Percentiles rank a stretch among this genome's conserved stretches.
Conservation (phyloP, 768 basidiomycete species). For the Trametes sanguinea region DNA sequence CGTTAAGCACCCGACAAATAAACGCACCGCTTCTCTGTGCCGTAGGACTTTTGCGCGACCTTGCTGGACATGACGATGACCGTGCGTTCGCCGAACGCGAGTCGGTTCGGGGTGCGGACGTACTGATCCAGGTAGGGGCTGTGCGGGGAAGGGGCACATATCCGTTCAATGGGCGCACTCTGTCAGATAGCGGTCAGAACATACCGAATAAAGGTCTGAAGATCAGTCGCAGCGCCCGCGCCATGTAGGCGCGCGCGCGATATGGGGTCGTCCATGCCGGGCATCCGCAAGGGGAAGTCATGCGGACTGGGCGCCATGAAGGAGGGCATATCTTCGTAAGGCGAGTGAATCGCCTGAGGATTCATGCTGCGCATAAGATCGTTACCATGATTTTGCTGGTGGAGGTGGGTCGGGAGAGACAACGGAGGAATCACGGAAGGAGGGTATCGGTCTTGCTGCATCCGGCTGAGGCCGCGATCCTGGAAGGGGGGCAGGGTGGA, state of each 20-base stretch:
- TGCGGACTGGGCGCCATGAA: slow-evolving; percentile 56
- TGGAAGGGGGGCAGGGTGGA: slow-evolving; percentile 58
- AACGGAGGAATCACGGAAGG: slow-evolving; percentile 54
- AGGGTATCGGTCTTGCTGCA: slow-evolving; percentile 35
- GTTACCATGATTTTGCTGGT: slow-evolving; percentile 43
- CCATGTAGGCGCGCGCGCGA: slow-evolving; percentile 65
- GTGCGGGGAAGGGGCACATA: slow-evolving; percentile 4
- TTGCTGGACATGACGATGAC: slow-evolving; percentile 98
- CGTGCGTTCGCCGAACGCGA: slow-evolving; percentile 90
- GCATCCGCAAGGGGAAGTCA: slow-evolving; percentile 64
- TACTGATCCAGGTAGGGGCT: slow-evolving; percentile 82
- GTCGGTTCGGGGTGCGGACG: slow-evolving; percentile 78
- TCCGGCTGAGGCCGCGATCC: slow-evolving; percentile 38
- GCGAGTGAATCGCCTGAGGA: slow-evolving; percentile 67
- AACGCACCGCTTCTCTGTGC: slow-evolving; percentile 88
- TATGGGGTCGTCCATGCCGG: slow-evolving; percentile 61
- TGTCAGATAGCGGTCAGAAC: slow-evolving; percentile 27
- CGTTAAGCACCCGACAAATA: neutral
- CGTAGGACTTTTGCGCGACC: slow-evolving; percentile 97
- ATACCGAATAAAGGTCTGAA: slow-evolving; percentile 81
- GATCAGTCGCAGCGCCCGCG: slow-evolving; percentile 60
- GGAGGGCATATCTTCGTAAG: slow-evolving; percentile 57
- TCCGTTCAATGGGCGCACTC: slow-evolving; percentile 20
- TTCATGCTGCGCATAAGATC: slow-evolving; percentile 70
- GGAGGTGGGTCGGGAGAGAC: slow-evolving; percentile 51